Evolutionary conservation across 1,284 basidiomycete species (phyloP), one percentile per base, ranked within the genome.

Genomic region (Anthracocystis panici-leucophaei): DNA sequence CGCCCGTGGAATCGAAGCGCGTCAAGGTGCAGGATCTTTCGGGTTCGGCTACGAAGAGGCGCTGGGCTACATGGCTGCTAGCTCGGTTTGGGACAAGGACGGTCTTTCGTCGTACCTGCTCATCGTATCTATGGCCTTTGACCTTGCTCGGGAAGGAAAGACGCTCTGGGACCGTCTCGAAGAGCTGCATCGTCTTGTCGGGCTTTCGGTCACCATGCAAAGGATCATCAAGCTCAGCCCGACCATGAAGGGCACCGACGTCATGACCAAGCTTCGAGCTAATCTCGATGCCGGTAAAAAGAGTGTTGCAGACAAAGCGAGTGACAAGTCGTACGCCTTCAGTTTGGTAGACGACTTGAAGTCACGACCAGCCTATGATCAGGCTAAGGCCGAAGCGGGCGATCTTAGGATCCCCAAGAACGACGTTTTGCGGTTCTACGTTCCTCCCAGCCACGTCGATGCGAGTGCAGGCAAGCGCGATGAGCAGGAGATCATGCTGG

Each of bases 1-100:
- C 0, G 80, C 80, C 11, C 63, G 65, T 16, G 62, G 59, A 12
- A 71, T 79, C 21, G 64, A 77, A 25, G 68, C 59, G 1, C 52
- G 70, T 1, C 56, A 77, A 41, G 79, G 78, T 33, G 48, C 60
- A 5, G 68, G 76, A 4, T 59, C 71, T 11, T 82, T 82, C 54
- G 68, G 66, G 2, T 81, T 81, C 31, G 80, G 77, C 6, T 82
- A 82, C 69, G 80, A 82, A 41, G 80, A 82, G 40, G 80, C 80
- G n/a, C 62, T 82, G 4, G 80, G 80, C 0, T 82, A 82, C 73
- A 80, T 82, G 77, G 77, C 70, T 25, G 61, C 67, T 12, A 69
- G 63, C 49, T 64, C 68, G 11, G 80, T 82, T 0, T 81, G 77
- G 76, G 80, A 82, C 69, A 82, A 82, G 57, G 80, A 82, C 46